These are phyloP conservation scores for Ophiostoma sp. DNA, from an alignment of 2,329 filamentous ascomycete genomes.

Conservation along the genomic window DNA sequence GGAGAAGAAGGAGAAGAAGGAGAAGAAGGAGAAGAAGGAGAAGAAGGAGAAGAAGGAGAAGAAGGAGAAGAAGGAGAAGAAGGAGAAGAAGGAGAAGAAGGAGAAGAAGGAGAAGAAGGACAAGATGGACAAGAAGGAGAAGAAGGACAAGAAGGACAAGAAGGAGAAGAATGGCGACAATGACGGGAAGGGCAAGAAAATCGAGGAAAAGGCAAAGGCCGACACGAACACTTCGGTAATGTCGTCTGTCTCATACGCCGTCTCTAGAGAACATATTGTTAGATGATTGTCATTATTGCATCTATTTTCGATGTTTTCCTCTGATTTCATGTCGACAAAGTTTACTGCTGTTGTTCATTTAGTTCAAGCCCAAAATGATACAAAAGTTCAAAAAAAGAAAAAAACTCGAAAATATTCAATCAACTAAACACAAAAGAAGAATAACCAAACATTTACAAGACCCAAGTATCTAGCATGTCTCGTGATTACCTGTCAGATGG, in stretches of 20 bases:
- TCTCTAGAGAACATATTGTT: no score
- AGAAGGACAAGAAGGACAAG: neutral
- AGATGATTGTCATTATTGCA: no score
- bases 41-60: neutral
- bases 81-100: neutral
- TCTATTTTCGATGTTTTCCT: no score
- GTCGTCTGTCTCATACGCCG: no score
- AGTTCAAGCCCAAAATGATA: no score
- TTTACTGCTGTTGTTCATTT: no score
- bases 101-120: neutral
- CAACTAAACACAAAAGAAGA: no score
- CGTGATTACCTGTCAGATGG: neutral
- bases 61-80: neutral
- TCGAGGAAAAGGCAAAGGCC: neutral
- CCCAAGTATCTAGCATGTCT: no score
- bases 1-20: neutral
- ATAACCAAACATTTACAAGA: no score
- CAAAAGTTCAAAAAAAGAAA: no score
- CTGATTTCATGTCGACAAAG: no score
- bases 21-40: neutral
- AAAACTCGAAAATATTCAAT: no score
- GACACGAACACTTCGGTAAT: neutral
- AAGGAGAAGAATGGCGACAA: neutral
- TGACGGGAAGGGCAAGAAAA: neutral
- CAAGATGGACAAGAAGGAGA: neutral